Percentiles rank a stretch among this genome's conserved stretches.
Evolutionary conservation across 2,329 filamentous ascomycete species (phyloP).

Genomic region (Mycosphaerella sp.): DNA sequence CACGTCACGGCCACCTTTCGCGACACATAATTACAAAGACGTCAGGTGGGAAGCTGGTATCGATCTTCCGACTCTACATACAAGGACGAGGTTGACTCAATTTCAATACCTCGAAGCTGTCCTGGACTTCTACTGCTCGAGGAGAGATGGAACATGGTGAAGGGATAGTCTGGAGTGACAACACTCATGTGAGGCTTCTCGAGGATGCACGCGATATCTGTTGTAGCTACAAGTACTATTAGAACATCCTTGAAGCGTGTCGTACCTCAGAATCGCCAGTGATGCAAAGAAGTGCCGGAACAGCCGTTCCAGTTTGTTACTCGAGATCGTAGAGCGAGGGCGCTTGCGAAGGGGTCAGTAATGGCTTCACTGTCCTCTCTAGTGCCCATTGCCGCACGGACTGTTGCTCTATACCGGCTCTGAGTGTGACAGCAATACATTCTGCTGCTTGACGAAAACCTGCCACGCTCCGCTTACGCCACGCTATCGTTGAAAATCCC

Average conservation of each 20-base stretch:
- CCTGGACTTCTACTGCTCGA: not conserved
- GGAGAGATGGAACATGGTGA: not conserved
- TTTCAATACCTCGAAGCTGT: not conserved
- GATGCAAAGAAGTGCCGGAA: constrained; percentile 10
- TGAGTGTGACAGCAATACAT: no score
- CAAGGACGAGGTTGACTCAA: not conserved
- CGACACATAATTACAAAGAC: not conserved
- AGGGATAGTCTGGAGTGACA: not conserved
- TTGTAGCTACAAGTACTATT: constrained; percentile 9
- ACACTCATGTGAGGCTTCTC: constrained; percentile 14
- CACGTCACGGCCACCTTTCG: not conserved
- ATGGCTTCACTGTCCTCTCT: no score
- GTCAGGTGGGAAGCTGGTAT: constrained; percentile 7
- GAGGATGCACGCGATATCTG: constrained; percentile 12
- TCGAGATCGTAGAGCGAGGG: not conserved
- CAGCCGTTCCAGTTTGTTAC: constrained; percentile 8
- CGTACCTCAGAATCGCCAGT: constrained; percentile 8
- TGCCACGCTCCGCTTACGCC: no score
- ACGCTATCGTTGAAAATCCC: no score
- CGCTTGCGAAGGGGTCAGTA: not conserved
- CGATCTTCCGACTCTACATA: not conserved
- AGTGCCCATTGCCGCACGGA: no score
- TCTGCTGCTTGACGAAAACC: no score
- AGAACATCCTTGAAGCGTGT: constrained; percentile 6
- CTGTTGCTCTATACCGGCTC: no score